Conservation (phyloP, 805 yeast species). For the Candida rishiriensis region DNA sequence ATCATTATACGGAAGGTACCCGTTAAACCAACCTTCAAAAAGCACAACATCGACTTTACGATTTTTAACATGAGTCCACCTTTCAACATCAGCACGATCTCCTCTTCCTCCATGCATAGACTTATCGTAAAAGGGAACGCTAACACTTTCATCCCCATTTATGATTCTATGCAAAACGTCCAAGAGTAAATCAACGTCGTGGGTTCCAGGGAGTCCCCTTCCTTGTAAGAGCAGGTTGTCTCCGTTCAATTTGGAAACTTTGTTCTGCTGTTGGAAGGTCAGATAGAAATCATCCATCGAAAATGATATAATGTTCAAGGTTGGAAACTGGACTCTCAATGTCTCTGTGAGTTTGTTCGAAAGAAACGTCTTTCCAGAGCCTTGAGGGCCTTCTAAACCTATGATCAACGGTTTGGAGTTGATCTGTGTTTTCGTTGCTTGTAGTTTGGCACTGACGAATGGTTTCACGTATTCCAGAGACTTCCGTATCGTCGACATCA, state of each 20-base stretch:
- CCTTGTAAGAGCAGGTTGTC: conserved; percentile 52
- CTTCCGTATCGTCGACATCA: conserved; percentile 15
- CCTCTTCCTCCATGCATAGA: conserved; percentile 70
- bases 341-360: conserved; percentile 36
- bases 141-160: conserved; percentile 24
- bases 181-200: conserved; percentile 54
- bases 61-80: conserved; percentile 33
- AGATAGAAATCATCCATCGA: conserved; percentile 88
- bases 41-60: conserved; percentile 58
- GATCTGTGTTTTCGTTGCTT: conserved; percentile 1
- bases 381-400: conserved; percentile 72
- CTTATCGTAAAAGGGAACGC: conserved; percentile 75
- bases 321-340: conserved; percentile 33
- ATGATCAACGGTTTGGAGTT: conserved; percentile 34
- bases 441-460: conserved; percentile 21
- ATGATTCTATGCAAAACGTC: conserved; percentile 32
- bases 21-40: conserved; percentile 94
- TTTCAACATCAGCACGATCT: conserved; percentile 48
- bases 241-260: conserved; percentile 35
- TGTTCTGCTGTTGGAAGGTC: conserved; percentile 55
- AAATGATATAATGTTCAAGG: conserved; percentile 39
- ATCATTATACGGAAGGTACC: conserved; percentile 48
- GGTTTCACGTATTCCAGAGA: conserved; percentile 28
- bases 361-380: conserved; percentile 68
- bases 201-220: conserved; percentile 93